Percentiles rank a stretch among this genome's conserved stretches.
Conservation (phyloP, 257 asterid genomes). For the Forsythia suspensa region DNA sequence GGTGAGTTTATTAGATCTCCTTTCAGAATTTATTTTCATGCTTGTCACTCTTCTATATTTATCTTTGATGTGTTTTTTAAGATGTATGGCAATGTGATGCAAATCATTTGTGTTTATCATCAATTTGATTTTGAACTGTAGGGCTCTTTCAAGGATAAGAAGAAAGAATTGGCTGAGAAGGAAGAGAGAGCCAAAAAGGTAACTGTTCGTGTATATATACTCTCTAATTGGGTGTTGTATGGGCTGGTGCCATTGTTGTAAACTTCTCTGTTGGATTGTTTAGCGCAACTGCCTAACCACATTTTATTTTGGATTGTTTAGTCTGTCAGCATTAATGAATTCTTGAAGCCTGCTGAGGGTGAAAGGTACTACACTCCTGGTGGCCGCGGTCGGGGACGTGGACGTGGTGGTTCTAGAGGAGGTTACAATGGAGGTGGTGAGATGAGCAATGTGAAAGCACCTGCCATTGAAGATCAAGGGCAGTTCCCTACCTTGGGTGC, state of each 20-base stretch:
- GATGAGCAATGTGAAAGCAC: conserved; percentile 37
- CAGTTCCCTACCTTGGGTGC: conserved; percentile 82
- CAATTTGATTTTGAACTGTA: conserved; percentile 14
- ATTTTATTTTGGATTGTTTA: conserved; percentile 17
- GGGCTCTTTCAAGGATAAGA: conserved; percentile 83
- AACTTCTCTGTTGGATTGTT: not conserved
- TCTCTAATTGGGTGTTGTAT: not conserved
- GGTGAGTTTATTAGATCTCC: conserved; percentile 40
- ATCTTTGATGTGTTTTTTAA: not conserved
- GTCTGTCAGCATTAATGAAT: conserved; percentile 90
- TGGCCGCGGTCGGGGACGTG: conserved; percentile 79
- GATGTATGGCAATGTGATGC: not conserved
- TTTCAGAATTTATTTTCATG: not conserved
- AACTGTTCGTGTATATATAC: not conserved
- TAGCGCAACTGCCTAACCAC: not conserved
- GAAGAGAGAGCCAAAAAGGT: conserved; percentile 90
- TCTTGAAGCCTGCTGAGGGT: conserved; percentile 90
- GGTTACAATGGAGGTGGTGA: conserved; percentile 47
- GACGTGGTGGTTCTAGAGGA: conserved; percentile 47
- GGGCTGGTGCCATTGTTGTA: not conserved
- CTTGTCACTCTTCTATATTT: not conserved
- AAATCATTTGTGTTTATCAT: not conserved
- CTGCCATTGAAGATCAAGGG: conserved; percentile 64
- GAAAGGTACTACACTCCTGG: conserved; percentile 47
- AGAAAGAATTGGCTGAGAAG: conserved; percentile 72